Conservation (phyloP, 176 grass and related monocot genomes). For the Puccinellia tenuiflora region DNA sequence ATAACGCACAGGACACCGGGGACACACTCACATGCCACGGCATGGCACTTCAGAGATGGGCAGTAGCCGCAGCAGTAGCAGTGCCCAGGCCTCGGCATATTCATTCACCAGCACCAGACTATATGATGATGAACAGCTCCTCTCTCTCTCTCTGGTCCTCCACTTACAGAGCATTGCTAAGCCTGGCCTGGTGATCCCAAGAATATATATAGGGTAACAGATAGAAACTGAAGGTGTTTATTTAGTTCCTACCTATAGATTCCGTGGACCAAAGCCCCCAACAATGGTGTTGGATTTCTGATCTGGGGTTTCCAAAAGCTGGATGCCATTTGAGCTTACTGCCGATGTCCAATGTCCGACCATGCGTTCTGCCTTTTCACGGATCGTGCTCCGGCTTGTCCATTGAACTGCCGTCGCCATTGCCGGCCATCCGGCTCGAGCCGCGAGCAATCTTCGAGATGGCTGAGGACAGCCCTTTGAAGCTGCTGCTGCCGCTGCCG, state of each 20-base stretch:
- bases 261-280: background rate
- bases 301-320: background rate
- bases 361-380: background rate
- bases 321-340: background rate
- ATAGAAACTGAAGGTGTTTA: background rate
- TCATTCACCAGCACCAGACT: background rate
- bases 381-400: slow-evolving; percentile 51
- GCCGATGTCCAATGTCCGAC: background rate
- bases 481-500: slow-evolving; percentile 61
- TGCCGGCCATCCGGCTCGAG: slow-evolving; percentile 26
- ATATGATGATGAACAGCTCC: background rate
- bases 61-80: background rate
- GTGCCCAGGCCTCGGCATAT: background rate
- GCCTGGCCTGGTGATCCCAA: background rate
- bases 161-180: background rate
- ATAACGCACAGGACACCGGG: background rate
- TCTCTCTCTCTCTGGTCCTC: background rate
- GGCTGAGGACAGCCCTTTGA: slow-evolving; percentile 67
- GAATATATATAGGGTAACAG: background rate
- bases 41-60: background rate
- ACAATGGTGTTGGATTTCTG: background rate
- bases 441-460: slow-evolving; percentile 60
- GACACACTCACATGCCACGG: slow-evolving; percentile 36
- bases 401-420: background rate
- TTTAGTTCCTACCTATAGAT: slow-evolving; percentile 27